Base-by-base conservation (phyloP, 805 yeast genomes). In the Teunomyces atbi region DNA sequence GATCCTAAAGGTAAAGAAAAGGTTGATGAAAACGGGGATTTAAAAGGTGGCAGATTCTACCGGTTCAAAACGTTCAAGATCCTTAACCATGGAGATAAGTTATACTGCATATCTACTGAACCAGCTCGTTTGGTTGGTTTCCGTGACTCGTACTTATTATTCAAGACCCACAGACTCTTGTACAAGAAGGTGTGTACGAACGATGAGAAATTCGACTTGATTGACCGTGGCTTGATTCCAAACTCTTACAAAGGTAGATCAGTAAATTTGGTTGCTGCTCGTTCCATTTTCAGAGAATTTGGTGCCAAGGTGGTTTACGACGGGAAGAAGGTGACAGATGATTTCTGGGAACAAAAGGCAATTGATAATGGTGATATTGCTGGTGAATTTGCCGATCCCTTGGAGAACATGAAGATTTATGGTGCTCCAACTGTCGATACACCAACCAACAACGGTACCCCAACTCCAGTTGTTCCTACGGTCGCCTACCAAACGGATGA, bases 71-170 rank as follows among this genome's bases (percentile, higher is more conserved):
- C 86, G 0, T 87, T 87, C 64, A 83, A 82, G 5, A 72, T 86
- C 6, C 60, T 71, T 35, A 83, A 81, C 4, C 73, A 81, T 45
- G 97, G 96, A 6, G 79, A 82, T 16, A 76, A 83, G 53, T 73
- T 83, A 47, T 94, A 81, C 65, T 91, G 92, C 96, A 79, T 94
- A 41, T 84, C 96, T 2, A 91, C 98, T 0, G 99, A 94, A 61
- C 96, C 97, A 2, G 97, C 99, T 1, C 79, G 98, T 55, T 82
- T 92, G 58, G 89, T 92, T 50, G 98, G 97, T 3, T 88, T 90
- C 68, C 78, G 97, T 55, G 97, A 92, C 61, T 88, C 96, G 2
- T 90, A 92, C 59, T 72, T 90, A 44, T 74, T 92, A 49, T 90
- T 92, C 69, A 96, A 91, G 61, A 86, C 90, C 42, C 96, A 92